A percentile compares a stretch with the other conserved stretches of the same genome.
Evolutionary conservation across 345 rosid species (phyloP).

Genomic region (Syzygium oleosum): DNA sequence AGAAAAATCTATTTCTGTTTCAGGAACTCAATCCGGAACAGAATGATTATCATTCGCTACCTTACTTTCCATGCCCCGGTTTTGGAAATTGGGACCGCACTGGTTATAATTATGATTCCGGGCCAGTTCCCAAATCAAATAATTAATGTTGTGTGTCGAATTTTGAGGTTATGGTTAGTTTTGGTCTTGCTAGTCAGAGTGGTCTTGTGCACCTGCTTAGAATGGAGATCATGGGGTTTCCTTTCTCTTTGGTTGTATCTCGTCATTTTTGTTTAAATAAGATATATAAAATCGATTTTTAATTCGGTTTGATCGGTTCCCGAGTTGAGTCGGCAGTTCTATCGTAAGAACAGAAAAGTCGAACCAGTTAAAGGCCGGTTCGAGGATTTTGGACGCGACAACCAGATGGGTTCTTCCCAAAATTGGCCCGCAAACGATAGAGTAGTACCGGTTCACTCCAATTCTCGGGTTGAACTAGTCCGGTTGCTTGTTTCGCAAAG

Average conservation of each 20-base stretch:
- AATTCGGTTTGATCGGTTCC: fast-evolving
- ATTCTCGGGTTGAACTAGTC: background rate
- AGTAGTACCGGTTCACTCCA: background rate
- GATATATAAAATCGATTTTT: background rate
- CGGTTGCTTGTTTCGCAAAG: background rate
- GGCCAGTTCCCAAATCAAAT: background rate
- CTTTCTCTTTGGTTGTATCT: background rate
- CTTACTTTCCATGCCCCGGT: no score
- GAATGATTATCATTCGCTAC: no score
- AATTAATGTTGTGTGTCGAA: background rate
- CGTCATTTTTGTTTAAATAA: no score
- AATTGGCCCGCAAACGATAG: background rate
- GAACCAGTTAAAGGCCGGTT: background rate
- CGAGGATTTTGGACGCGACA: background rate
- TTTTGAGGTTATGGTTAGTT: background rate
- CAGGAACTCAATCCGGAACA: no score
- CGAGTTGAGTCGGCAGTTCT: no score
- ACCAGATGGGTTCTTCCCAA: background rate
- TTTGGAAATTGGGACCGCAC: no score
- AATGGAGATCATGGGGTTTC: background rate
- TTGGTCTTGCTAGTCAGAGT: background rate
- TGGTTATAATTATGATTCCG: no score
- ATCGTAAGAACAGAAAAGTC: no score
- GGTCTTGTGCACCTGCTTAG: background rate
- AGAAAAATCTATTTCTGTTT: no score